Evolutionary conservation across 75 land plant genomes (phyloP).

Genomic region (Gnetum montanum): DNA sequence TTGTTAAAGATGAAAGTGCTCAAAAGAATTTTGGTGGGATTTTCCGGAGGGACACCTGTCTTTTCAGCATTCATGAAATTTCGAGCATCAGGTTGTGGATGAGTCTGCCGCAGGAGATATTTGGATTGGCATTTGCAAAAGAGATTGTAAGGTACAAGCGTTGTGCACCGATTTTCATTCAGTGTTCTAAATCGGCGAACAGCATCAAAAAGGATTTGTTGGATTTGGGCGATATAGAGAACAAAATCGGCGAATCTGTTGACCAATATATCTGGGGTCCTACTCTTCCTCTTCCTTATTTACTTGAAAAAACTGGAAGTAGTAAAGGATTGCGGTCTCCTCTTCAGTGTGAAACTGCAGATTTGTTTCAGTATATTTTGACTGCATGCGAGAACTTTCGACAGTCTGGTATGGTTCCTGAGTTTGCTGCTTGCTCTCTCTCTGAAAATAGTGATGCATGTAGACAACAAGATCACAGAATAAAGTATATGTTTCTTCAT

Average conservation of each 20-base stretch:
- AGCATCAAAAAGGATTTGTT: conserved; percentile 11
- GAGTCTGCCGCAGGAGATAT: conserved; percentile 18
- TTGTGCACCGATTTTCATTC: too few relatives aligned
- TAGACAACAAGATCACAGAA: conserved; percentile 1
- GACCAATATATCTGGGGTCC: conserved; percentile 32
- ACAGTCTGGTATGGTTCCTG: conserved; percentile 6
- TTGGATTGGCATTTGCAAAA: conserved; percentile 31
- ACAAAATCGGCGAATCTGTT: conserved; percentile 12
- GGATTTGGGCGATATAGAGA: conserved; percentile 18
- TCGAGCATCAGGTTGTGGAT: conserved; percentile 29
- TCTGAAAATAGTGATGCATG: conserved; percentile 17
- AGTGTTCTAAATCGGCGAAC: conserved; percentile 24
- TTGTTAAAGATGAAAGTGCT: too few relatives aligned
- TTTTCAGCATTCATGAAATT: too few relatives aligned
- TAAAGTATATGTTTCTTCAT: conserved; percentile 13
- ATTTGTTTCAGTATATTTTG: conserved; percentile 14
- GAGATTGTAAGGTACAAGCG: too few relatives aligned
- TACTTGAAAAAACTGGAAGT: conserved; percentile 10
- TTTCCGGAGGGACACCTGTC: too few relatives aligned
- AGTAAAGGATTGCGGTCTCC: background rate
- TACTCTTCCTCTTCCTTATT: conserved; percentile 44
- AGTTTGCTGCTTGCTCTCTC: conserved; percentile 18
- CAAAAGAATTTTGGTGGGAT: too few relatives aligned
- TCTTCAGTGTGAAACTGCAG: background rate
- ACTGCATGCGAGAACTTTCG: conserved; percentile 9